A percentile compares a stretch with the other conserved stretches of the same genome.
Evolutionary conservation across 2,329 filamentous ascomycete genomes (phyloP).

Genomic region (Esteya vermicola): DNA sequence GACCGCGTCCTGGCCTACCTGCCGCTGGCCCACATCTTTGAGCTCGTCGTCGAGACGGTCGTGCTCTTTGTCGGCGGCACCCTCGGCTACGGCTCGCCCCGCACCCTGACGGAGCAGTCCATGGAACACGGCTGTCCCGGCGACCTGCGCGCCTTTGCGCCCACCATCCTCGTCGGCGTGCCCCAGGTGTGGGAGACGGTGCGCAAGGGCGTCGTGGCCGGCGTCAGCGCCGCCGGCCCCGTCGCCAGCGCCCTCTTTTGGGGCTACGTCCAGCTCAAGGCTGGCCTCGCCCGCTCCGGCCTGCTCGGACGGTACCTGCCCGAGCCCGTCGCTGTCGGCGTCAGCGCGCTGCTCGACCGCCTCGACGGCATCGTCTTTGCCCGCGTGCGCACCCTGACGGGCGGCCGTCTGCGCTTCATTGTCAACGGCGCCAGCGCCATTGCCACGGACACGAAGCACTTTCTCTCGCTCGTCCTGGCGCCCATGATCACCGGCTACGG

Average conservation of each 20-base stretch:
- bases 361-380: conserved; percentile 77
- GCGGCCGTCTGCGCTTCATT: conserved; percentile 74
- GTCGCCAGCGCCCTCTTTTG: conserved; percentile 68
- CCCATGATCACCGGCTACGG: conserved; percentile 94
- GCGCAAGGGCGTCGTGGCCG: conserved; percentile 79
- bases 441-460: conserved; percentile 72
- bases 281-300: conserved; percentile 39
- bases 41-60: conserved; percentile 89
- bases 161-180: conserved; percentile 84
- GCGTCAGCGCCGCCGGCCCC: conserved; percentile 58
- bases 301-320: conserved; percentile 34
- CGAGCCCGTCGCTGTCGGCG: too few relatives aligned
- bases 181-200: conserved; percentile 96
- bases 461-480: conserved; percentile 82
- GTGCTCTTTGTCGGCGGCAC: conserved; percentile 80
- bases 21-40: conserved; percentile 88
- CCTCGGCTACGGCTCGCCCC: conserved; percentile 84
- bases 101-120: conserved; percentile 73
- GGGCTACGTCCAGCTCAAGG: conserved; percentile 46
- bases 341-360: conserved; percentile 54
- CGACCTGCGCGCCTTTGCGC: conserved; percentile 83
- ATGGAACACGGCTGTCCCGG: conserved; percentile 73
- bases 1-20: conserved; percentile 83
- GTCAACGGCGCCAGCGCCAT: conserved; percentile 93
- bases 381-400: conserved; percentile 81